Evolutionary conservation across 495 filamentous ascomycete species (phyloP), one percentile per base, ranked within the genome.

Genomic region (Tuber brumale): DNA sequence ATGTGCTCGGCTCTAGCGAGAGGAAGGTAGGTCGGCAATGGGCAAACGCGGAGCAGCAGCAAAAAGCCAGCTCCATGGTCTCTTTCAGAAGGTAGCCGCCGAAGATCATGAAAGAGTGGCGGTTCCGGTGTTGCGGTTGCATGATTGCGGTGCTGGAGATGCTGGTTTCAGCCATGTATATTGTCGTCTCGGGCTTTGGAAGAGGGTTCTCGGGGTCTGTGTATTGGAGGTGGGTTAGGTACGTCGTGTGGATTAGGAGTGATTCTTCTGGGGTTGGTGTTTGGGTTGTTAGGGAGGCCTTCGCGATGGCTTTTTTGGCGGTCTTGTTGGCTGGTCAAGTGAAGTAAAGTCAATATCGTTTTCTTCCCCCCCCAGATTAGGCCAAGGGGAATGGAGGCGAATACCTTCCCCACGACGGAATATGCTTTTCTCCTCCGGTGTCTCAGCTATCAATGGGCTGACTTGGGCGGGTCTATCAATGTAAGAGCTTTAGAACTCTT

Each of bases 91-190:
- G 88, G 83, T 93, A 94, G 31, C 93, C 93, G 37, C 93, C 93
- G 81, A 95, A 96, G 72, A 96, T 94, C 92, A 94, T 94, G 85
- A 94, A 94, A 80, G 92, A 91, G 85, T 95, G 92, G 4, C 92
- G 86, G 84, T 95, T 95, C 46, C 93, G 90, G 82, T 93, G 90
- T 83, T 95, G 93, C 6, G 93, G 93, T 80, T 94, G 92, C 93
- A 96, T 96, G 75, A 96, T 93, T 80, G 88, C 88, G 8, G 92
- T 91, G 1, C 91, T 91, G 74, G 89, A 87, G 42, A 95, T 86
- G 37, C 86, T 85, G 0, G 92, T 93, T 44, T 86, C 85, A 44
- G 87, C 85, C 92, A 95, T 95, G 83, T 87, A 88, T 74, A 90
- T 83, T 9, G 89, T 87, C 80, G 91, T 91, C 37, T 85, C 70